Conservation (phyloP, 2,329 filamentous ascomycete genomes). For the Tolypocladium ophioglossoides region DNA sequence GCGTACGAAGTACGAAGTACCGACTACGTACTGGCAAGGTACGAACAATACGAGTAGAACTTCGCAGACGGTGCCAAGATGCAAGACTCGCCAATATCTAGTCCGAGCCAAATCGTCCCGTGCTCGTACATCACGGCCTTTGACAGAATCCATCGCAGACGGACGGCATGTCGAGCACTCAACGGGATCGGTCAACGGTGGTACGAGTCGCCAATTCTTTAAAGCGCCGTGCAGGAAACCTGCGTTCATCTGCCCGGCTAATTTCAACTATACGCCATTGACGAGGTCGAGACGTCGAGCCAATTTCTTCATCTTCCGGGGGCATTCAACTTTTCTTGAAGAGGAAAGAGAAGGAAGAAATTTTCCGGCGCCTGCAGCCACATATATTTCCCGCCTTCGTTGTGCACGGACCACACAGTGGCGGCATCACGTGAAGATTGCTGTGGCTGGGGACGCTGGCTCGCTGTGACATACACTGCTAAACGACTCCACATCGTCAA, state of each 20-base stretch:
- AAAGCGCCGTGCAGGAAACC: conserved; percentile 39
- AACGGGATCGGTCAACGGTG: conserved; percentile 51
- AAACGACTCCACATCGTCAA: not conserved
- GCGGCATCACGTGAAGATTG: not conserved
- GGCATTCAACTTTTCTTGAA: conserved; percentile 48
- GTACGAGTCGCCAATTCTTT: conserved; percentile 53
- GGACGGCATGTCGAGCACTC: conserved; percentile 45
- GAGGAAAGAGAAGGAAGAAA: conserved; percentile 15
- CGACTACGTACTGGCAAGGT: no score
- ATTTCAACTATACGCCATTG: conserved; percentile 43
- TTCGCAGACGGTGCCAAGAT: not conserved
- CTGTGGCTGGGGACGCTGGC: not conserved
- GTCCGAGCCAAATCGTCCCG: not conserved
- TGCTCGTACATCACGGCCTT: no score
- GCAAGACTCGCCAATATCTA: not conserved
- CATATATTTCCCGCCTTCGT: not conserved
- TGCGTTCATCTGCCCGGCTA: conserved; percentile 44
- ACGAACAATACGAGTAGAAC: not conserved
- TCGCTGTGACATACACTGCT: not conserved
- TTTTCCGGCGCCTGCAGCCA: not conserved
- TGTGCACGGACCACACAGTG: conserved; percentile 16
- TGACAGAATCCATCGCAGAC: not conserved
- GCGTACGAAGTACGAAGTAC: no score
- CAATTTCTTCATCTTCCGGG: conserved; percentile 43
- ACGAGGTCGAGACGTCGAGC: conserved; percentile 33